Evolutionary conservation across 2,329 filamentous ascomycete genomes (phyloP), one percentile per base, ranked within the genome.

Genomic region (Alternaria dauci): DNA sequence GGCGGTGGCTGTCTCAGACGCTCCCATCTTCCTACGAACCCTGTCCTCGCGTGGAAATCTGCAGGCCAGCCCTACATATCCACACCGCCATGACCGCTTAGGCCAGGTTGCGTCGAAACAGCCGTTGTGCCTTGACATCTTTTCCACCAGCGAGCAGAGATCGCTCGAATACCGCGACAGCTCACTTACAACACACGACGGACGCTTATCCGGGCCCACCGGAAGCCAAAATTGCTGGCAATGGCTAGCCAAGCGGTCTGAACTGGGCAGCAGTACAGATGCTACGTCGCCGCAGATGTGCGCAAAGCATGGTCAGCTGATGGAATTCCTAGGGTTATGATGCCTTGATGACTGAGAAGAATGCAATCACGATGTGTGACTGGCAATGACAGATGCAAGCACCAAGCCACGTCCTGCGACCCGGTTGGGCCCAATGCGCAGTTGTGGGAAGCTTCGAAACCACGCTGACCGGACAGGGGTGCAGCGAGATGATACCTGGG

Each of bases 31-130:
- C 58, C 55, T 52, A 32, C 32, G 14, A 61, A 71, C 74, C 73
- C 73, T 73, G 72, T 70, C 55, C 74, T 78, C 75, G 74, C 76
- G 76, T 77, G 76, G 75, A 69, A 73, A 67, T 64, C 68, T 71
- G 72, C 70, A 69, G 59, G 58, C 73, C 75, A 78, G 75, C 76
- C 75, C 77, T 77, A 77, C 54, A 65, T 58, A 58, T 72, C 70
- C 64, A 72, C 72, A 73, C 73, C 70, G 74, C 73, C 66, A 62
- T 59, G 52, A 51, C 58, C 71, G 67, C 50, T 58, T 59, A 41
- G 46, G 39, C 58, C 58, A 60, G 47, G 54, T 63, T 69, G 67
- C 60, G 54, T 71, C 64, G 65, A 74, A 70, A 76, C 71, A 71
- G 65, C 74, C 72, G 74, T 76, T 76, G 52, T 71, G 69, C 73